Evolutionary conservation across 2,329 filamentous ascomycete genomes (phyloP), one percentile per base, ranked within the genome.

Genomic region (Diplocarpon rosae): DNA sequence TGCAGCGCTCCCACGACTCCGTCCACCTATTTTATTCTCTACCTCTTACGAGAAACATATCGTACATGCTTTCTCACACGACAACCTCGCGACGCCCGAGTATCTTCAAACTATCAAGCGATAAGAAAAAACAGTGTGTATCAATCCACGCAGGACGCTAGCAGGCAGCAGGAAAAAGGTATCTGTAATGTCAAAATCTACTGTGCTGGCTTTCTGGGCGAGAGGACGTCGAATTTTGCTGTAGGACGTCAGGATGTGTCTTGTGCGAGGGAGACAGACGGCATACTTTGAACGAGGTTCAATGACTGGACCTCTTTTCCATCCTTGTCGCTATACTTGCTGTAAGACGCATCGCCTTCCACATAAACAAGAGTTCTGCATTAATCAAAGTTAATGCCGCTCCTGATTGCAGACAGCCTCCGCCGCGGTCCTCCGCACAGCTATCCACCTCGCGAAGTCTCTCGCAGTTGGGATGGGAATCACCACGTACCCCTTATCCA

Each of bases 401-500:
- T 24, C 7, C 20, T 24, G 3, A 24, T 24, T 24, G 31, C 15
- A 42, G 6, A 6, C 10, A 15, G 11, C 39, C 9, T n/a, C 20
- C 37, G 5, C 27, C 30, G 31, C 20, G 9, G 14, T 10, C 31
- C 34, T 14, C n/a, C 20, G 11, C 35, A 17, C 34, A 14, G 9
- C 41, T 34, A 3, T 15, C 13, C 9, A 2, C 2, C 14, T 11
- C 13, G 24, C 16, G 15, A 5, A 35, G 13, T 11, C 8, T 1
- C 16, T 7, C 6, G n/a, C 24, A 13, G 10, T 11, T 7, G 13
- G 15, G n/a, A 28, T n/a, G 27, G 16, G 38, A 28, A 31, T 31
- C 29, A 37, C 51, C 48, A 75, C 85, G 63, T 68, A 95, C 85
- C 90, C 90, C 72, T 95, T 96, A 43, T 78, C 78, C 65, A 95